Evolutionary conservation across 148 eudicot species (phyloP).

Genomic region (Fagopyrum esculentum): DNA sequence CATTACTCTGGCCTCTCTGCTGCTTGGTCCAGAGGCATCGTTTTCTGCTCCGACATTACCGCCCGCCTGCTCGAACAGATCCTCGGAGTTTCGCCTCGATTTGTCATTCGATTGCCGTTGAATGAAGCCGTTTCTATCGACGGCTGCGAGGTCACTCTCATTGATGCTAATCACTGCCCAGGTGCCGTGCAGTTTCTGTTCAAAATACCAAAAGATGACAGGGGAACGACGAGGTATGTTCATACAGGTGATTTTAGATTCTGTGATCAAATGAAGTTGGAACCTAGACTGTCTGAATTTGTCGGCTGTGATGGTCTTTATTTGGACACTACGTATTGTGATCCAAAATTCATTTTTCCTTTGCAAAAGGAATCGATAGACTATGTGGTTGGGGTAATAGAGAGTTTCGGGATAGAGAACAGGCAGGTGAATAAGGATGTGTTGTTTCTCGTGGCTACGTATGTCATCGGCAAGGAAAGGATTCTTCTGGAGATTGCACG

Average conservation of each 20-base stretch:
- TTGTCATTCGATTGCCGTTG: conserved; percentile 33
- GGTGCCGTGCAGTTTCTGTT: conserved; percentile 93
- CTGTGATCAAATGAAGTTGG: conserved; percentile 46
- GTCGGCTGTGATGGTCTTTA: conserved; percentile 79
- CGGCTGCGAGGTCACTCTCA: conserved; percentile 53
- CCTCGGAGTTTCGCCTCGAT: conserved; percentile 31
- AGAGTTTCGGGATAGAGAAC: conserved; percentile 40
- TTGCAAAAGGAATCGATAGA: conserved; percentile 84
- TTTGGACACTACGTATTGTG: conserved; percentile 89
- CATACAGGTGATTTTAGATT: conserved; percentile 97
- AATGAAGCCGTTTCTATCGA: conserved; percentile 44
- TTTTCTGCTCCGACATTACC: conserved; percentile 64
- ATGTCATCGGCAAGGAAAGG: conserved; percentile 91
- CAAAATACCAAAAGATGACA: conserved; percentile 36
- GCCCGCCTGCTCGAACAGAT: conserved; percentile 42
- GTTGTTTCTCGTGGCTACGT: conserved; percentile 90
- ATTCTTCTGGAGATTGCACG: conserved; percentile 78
- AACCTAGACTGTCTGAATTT: conserved; percentile 38
- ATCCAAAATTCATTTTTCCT: conserved; percentile 83
- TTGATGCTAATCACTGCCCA: conserved; percentile 95
- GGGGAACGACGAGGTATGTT: conserved; percentile 56
- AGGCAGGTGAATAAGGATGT: conserved; percentile 37
- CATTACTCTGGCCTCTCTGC: conserved; percentile 78
- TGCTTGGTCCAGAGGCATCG: conserved; percentile 61
- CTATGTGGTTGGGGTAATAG: conserved; percentile 63